phyloP scores from a whole-genome alignment of 2,329 filamentous ascomycete species.

The Arthrobotrys sinensis region DNA sequence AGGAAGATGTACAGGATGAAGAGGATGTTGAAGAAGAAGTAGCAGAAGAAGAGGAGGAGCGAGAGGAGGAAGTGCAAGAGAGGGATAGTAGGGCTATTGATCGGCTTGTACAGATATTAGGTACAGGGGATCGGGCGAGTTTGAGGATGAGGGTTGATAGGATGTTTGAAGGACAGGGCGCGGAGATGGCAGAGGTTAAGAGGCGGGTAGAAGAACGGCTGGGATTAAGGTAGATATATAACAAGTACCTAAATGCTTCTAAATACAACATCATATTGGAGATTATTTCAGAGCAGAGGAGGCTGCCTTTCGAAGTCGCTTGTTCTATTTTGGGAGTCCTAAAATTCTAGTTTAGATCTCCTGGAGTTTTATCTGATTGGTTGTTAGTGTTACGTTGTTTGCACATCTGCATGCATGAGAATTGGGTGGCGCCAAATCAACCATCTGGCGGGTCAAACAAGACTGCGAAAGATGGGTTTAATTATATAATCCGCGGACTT shows the following conservation, averaged over 20 bases:
- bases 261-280: no score
- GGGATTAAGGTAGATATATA: constrained; percentile 35
- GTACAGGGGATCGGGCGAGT: constrained; percentile 41
- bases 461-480: no score
- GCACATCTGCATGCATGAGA: no score
- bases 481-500: no score
- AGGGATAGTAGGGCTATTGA: constrained; percentile 67
- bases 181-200: constrained; percentile 54
- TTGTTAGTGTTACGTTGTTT: no score
- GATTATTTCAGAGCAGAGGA: no score
- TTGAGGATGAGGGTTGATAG: constrained; percentile 49
- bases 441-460: no score
- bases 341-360: no score
- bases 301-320: no score
- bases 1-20: not conserved
- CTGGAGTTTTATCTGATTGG: no score
- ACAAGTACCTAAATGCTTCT: not conserved
- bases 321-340: not conserved
- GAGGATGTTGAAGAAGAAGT: constrained; percentile 64
- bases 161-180: constrained; percentile 59
- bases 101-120: constrained; percentile 54
- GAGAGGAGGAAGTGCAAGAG: constrained; percentile 64
- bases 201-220: constrained; percentile 52
- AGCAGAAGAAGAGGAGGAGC: constrained; percentile 65
- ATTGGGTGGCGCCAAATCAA: no score